A percentile compares a stretch with the other conserved stretches of the same genome.
Conservation (phyloP, 306 rosid species). For the Cicer arietinum region DNA sequence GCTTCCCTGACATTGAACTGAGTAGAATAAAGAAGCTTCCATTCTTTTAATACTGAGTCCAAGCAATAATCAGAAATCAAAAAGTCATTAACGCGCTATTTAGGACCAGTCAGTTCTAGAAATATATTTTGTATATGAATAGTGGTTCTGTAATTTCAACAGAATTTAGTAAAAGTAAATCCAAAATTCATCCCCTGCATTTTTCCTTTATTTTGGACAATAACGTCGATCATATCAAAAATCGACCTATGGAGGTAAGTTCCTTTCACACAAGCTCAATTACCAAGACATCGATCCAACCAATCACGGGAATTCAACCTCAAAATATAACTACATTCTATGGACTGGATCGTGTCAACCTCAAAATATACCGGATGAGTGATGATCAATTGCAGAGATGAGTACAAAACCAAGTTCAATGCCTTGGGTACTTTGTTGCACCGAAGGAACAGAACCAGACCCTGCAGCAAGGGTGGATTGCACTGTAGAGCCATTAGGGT, state of each 20-base stretch:
- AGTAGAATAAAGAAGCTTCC: conserved; percentile 9
- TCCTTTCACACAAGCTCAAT: background rate
- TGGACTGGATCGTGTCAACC: background rate
- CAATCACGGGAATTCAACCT: background rate
- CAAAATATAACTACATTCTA: background rate
- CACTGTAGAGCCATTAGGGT: conserved; percentile 45
- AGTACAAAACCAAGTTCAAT: background rate
- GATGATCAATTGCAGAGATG: background rate
- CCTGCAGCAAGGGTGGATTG: conserved; percentile 45
- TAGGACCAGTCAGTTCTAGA: conserved; percentile 27
- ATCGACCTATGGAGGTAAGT: background rate
- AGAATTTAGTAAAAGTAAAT: background rate
- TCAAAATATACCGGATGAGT: background rate
- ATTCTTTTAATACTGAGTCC: background rate
- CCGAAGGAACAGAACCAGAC: conserved; percentile 46
- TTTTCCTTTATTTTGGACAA: background rate
- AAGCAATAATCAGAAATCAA: background rate
- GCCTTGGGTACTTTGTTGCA: conserved; percentile 48
- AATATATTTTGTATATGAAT: background rate
- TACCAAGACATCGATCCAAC: background rate
- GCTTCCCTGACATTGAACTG: conserved; percentile 12
- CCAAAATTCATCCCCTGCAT: conserved; percentile 1
- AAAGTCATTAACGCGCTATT: background rate
- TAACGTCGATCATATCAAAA: background rate
- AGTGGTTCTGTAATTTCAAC: conserved; percentile 14